phyloP scores from a whole-genome alignment of 1,284 basidiomycete species.

The Fomitopsis schrenkii region DNA sequence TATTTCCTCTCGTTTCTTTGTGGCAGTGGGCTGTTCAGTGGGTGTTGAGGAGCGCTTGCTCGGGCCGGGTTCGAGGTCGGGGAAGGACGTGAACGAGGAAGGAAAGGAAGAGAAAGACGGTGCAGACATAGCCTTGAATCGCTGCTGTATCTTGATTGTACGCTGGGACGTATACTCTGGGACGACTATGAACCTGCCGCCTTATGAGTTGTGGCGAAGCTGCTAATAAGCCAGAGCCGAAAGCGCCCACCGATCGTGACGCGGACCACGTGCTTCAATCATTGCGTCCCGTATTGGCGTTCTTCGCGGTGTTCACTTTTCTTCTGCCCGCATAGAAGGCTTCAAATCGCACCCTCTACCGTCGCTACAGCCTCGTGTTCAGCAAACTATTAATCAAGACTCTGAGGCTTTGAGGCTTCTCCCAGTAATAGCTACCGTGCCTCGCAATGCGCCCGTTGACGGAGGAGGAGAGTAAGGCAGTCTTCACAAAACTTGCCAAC shows the following conservation, averaged over 20 bases:
- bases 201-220: background rate
- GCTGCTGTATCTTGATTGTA: background rate
- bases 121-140: conserved; percentile 34
- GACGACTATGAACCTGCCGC: background rate
- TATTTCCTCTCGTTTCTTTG: conserved; percentile 22
- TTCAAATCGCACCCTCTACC: no score
- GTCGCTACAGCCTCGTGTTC: no score
- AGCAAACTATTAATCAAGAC: no score
- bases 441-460: conserved; percentile 76
- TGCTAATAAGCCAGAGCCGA: background rate
- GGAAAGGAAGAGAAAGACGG: conserved; percentile 58
- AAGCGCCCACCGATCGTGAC: background rate
- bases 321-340: no score
- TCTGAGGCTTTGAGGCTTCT: no score
- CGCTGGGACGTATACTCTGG: background rate
- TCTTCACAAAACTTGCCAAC: conserved; percentile 90
- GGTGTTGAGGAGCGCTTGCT: conserved; percentile 19
- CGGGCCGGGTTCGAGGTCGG: conserved; percentile 43
- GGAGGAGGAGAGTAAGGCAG: conserved; percentile 81
- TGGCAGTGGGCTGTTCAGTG: conserved; percentile 21
- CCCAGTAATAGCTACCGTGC: background rate
- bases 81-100: conserved; percentile 64
- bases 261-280: background rate
- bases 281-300: background rate
- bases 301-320: background rate